Evolutionary conservation across 345 rosid genomes (phyloP), one percentile per base, ranked within the genome.

Genomic region (Sisymbrium altissimum): DNA sequence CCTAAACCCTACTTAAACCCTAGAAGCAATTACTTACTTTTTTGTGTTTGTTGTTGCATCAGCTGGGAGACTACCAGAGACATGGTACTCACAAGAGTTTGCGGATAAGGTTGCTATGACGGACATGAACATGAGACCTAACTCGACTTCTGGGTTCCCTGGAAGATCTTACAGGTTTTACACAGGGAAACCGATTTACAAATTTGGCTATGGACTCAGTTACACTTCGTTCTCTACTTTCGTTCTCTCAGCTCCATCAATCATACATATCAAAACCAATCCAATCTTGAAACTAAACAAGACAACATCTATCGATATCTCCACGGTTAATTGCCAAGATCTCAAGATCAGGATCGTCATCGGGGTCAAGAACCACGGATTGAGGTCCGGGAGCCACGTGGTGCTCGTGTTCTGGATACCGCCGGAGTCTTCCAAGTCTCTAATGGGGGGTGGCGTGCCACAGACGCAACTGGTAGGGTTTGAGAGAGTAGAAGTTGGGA

Each of bases 131-230:
- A 33, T 87, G 60, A 78, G 92, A 49, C 92, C 90, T 1, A 75
- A 63, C 57, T 55, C 70, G 0, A 61, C 57, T 6, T 10, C 73
- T 4, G 85, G 87, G 7, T 84, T 80, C 57, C 89, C 87, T 0
- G 96, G 92, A 0, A 71, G 88, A 33, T 84, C 90, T 0, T 87
- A 86, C 76, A 86, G 80, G 65, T 85, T 88, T 82, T 89, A 59
- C 68, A 60, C 81, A 27, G 95, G 89, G 9, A 49, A 87, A 1
- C 79, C 83, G 0, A 76, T 85, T 17, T 87, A 74, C 58, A 84
- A 86, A 27, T 89, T 89, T 39, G 86, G 89, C 10, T 48, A 83
- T 9, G 88, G 94, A 18, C 82, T 84, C 1, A 85, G 91, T 69
- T 88, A 82, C 78, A 82, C 89, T 9, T 39, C 44, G 59, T 67